phyloP scores from a whole-genome alignment of 108 stramenopile genomes.

The Cyclotella sp. region DNA sequence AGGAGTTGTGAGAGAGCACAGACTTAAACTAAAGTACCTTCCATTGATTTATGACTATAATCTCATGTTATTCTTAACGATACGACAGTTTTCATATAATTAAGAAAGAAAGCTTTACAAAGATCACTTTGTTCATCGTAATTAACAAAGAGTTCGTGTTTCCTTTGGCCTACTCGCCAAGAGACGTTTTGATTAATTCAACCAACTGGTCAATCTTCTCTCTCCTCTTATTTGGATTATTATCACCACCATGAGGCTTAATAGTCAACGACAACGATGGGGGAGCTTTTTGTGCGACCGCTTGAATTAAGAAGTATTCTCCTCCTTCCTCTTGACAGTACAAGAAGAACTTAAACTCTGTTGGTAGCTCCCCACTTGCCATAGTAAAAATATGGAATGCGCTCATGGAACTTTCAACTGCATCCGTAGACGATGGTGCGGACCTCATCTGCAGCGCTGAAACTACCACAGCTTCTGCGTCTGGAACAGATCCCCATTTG shows the following conservation, averaged over 20 bases:
- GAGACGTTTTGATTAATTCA: constrained; percentile 44
- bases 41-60: neutral
- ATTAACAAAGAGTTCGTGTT: neutral
- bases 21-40: neutral
- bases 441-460: constrained; percentile 57
- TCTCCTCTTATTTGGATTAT: constrained; percentile 32
- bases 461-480: constrained; percentile 67
- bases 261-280: constrained; percentile 65
- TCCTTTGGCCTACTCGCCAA: constrained; percentile 27
- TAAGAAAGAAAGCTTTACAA: neutral
- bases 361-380: constrained; percentile 91
- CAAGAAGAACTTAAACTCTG: constrained; percentile 91
- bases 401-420: constrained; percentile 68
- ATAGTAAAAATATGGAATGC: constrained; percentile 72
- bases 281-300: constrained; percentile 63
- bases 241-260: constrained; percentile 57
- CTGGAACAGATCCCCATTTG: constrained; percentile 82
- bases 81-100: neutral
- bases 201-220: constrained; percentile 50
- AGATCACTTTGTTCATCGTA: neutral
- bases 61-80: neutral
- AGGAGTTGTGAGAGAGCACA: neutral
- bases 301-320: constrained; percentile 70
- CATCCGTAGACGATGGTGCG: constrained; percentile 61
- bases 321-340: constrained; percentile 77